phyloP scores from a whole-genome alignment of 2,329 filamentous ascomycete species.

The Neopestalotiopsis sp. region DNA sequence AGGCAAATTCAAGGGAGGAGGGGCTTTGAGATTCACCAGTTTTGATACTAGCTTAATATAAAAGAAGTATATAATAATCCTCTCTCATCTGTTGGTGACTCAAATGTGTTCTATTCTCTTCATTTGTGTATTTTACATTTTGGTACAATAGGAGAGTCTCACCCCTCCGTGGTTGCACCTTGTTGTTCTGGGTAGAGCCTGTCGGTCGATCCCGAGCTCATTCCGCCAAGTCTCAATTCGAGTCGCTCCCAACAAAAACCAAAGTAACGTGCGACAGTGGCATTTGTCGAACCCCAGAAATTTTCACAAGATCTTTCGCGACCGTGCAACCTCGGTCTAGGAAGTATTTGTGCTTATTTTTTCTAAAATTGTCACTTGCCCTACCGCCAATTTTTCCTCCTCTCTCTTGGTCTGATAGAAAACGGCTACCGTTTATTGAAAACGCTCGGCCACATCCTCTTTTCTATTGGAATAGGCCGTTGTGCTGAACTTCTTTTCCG shows the following conservation, averaged over 20 bases:
- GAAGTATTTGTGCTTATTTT: background rate
- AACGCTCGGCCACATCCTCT: background rate
- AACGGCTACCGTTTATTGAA: background rate
- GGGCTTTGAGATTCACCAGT: background rate
- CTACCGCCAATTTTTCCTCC: background rate
- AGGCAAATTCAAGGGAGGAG: background rate
- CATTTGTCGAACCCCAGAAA: conserved; percentile 11
- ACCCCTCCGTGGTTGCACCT: background rate
- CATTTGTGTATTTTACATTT: too few relatives aligned
- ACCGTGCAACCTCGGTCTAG: conserved; percentile 3
- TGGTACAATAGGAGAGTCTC: background rate
- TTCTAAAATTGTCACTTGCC: background rate
- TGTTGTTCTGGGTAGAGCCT: background rate
- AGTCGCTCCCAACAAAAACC: conserved; percentile 11
- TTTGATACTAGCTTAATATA: background rate
- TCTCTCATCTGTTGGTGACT: background rate
- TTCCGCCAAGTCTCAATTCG: conserved; percentile 13
- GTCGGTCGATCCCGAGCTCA: conserved; percentile 13
- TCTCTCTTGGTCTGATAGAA: background rate
- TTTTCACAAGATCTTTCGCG: background rate
- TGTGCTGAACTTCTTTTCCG: background rate
- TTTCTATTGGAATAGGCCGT: background rate
- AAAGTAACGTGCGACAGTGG: conserved; percentile 5
- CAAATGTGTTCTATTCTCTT: background rate
- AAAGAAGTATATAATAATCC: background rate